Evolutionary conservation across 2,329 filamentous ascomycete genomes (phyloP).

Genomic region (Cercospora sp.): DNA sequence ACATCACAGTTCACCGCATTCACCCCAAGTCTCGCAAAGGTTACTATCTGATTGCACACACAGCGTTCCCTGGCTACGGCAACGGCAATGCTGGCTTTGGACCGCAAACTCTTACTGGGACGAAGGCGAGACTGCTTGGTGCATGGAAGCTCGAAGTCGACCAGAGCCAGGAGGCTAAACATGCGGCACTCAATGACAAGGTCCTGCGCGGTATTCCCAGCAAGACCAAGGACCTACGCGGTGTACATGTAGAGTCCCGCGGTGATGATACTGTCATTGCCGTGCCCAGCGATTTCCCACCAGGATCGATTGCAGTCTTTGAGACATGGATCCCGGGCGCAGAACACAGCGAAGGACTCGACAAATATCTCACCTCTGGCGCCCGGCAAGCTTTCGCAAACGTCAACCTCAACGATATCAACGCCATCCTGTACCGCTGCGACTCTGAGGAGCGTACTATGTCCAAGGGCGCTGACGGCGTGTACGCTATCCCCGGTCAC

Average conservation of each 20-base stretch:
- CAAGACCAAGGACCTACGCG: slow-evolving; percentile 70
- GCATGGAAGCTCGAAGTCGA: slow-evolving; percentile 93
- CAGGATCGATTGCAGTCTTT: slow-evolving; percentile 90
- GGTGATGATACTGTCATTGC: slow-evolving; percentile 75
- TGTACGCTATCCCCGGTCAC: slow-evolving; percentile 80
- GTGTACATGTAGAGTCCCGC: slow-evolving; percentile 70
- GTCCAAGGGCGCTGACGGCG: slow-evolving; percentile 78
- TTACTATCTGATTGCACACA: slow-evolving; percentile 93
- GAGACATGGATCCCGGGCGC: slow-evolving; percentile 93
- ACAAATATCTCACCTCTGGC: slow-evolving; percentile 81
- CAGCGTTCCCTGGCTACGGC: slow-evolving; percentile 87
- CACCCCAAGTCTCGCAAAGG: slow-evolving; percentile 90
- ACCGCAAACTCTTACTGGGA: slow-evolving; percentile 77
- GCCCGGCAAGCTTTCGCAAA: slow-evolving; percentile 75
- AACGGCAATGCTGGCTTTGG: slow-evolving; percentile 78
- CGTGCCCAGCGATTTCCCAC: slow-evolving; percentile 80
- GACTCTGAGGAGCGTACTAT: slow-evolving; percentile 84
- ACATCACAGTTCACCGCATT: slow-evolving; percentile 92
- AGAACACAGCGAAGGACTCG: slow-evolving; percentile 79
- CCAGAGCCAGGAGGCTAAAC: slow-evolving; percentile 66
- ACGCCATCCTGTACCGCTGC: slow-evolving; percentile 86
- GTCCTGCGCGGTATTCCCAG: slow-evolving; percentile 81
- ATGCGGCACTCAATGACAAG: slow-evolving; percentile 66
- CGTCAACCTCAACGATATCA: slow-evolving; percentile 77
- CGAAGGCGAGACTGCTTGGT: slow-evolving; percentile 79